These are phyloP conservation scores for Nicotiana sylvestris DNA, from an alignment of 257 asterid genomes.

Conservation along the genomic window DNA sequence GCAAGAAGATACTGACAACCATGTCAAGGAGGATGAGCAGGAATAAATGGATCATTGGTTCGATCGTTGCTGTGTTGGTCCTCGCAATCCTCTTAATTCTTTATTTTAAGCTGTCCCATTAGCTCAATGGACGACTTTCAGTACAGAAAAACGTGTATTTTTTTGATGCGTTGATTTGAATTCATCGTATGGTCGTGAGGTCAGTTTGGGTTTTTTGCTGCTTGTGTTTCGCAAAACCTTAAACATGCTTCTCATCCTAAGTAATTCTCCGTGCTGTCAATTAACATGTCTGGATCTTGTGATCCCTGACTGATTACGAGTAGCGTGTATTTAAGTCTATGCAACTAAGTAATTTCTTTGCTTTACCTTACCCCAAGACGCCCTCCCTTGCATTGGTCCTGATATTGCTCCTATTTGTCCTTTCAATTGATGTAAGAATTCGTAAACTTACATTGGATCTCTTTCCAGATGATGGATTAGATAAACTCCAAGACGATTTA, in stretches of 20 bases:
- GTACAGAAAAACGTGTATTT: not conserved
- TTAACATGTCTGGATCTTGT: not conserved
- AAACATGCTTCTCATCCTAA: not conserved
- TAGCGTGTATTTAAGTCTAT: not conserved
- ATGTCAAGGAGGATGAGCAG: constrained; percentile 18
- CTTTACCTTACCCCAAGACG: not conserved
- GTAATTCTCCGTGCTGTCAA: not conserved
- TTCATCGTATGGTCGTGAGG: not conserved
- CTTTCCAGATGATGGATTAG: not conserved
- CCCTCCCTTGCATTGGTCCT: not conserved
- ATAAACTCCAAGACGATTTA: not conserved
- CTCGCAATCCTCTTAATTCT: constrained; percentile 8
- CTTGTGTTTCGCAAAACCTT: not conserved
- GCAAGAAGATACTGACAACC: constrained; percentile 15
- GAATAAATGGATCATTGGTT: constrained; percentile 16
- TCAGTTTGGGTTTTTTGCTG: not conserved
- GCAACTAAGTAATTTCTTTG: not conserved
- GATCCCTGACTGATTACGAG: not conserved
- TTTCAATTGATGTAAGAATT: not conserved
- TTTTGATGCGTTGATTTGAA: not conserved
- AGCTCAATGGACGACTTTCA: not conserved
- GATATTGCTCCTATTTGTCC: not conserved
- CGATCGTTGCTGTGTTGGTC: constrained; percentile 5
- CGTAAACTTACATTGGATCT: not conserved
- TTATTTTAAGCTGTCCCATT: constrained; percentile 11